Evolutionary conservation across 805 yeast genomes (phyloP), one percentile per base, ranked within the genome.

Genomic region (Spathaspora passalidarum): DNA sequence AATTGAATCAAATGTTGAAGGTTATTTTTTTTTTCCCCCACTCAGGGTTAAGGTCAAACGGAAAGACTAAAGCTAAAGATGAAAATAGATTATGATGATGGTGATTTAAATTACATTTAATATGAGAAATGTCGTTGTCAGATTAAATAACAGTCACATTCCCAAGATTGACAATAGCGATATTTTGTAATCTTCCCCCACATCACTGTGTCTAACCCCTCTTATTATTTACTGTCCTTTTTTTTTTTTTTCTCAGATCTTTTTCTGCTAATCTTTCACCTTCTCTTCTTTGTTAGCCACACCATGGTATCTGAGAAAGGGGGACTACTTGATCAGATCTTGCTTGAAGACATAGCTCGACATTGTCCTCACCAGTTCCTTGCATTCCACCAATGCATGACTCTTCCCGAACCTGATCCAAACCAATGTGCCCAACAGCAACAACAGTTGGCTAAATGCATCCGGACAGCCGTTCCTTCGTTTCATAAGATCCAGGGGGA

Each of bases 261-360:
- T 9, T 10, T 29, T 8, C 14, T 29, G n/a, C n/a, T n/a, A n/a
- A n/a, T 13, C 34, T 29, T 29, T n/a, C 14, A n/a, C 34, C 7
- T 29, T n/a, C 14, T 29, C 17, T 29, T 10, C 34, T 22, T 36
- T 20, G 10, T 18, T 7, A 9, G 6, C 39, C 20, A 18, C 39
- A 40, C 11, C 18, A 40, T 40, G 43, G 25, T 14, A 21, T 17
- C 16, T 19, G 43, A 40, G 22, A 35, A 40, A 41, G 39, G 45
- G 10, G 46, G 49, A 13, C 29, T 72, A 10, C 63, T 88, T 23
- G 96, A 88, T 63, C 91, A 87, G 59, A 69, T 84, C 42, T 75
- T 88, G 25, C 77, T 88, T 50, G 90, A 86, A 50, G 96, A 88
- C 56, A 80, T 86, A 47, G 90, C 95, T 11, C 76, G 80, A 45